Percentiles rank a stretch among this genome's conserved stretches.
These are phyloP conservation scores for Phragmites australis DNA, from an alignment of 176 grass and related monocot genomes.

Conservation along the genomic window DNA sequence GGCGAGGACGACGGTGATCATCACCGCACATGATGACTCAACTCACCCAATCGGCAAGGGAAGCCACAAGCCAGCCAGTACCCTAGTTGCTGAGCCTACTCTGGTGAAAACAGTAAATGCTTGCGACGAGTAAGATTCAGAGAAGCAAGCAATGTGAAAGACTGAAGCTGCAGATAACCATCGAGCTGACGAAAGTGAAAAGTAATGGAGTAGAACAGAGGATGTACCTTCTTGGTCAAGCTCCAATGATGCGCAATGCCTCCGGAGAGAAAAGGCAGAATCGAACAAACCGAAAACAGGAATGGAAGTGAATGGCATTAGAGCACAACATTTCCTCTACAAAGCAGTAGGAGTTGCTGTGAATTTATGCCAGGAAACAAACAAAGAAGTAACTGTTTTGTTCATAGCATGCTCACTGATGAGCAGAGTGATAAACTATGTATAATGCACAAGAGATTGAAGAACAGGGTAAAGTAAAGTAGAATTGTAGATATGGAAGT, in stretches of 20 bases:
- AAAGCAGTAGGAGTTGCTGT: neutral
- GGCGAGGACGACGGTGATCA: conserved; percentile 13
- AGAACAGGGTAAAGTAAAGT: neutral
- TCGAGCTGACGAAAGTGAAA: conserved; percentile 22
- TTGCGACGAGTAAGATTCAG: conserved; percentile 14
- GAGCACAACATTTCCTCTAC: too few relatives aligned
- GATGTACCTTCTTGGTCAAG: neutral
- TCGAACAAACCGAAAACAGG: conserved; percentile 11
- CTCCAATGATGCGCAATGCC: conserved; percentile 16
- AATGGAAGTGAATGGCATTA: neutral
- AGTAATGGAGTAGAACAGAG: neutral
- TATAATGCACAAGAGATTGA: neutral
- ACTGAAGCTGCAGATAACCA: conserved; percentile 7
- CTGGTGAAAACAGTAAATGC: conserved; percentile 36
- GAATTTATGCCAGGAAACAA: neutral
- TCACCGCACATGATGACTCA: conserved; percentile 24
- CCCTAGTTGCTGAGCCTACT: conserved; percentile 5
- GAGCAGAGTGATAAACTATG: neutral
- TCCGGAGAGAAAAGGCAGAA: conserved; percentile 8
- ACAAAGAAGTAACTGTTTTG: neutral
- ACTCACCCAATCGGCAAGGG: too few relatives aligned
- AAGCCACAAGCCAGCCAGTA: neutral
- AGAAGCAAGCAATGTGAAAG: neutral
- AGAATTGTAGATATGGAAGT: neutral
- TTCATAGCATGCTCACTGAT: neutral